A percentile compares a stretch with the other conserved stretches of the same genome.
Evolutionary conservation across 2,329 filamentous ascomycete genomes (phyloP).

Genomic region (Diaporthe citri): DNA sequence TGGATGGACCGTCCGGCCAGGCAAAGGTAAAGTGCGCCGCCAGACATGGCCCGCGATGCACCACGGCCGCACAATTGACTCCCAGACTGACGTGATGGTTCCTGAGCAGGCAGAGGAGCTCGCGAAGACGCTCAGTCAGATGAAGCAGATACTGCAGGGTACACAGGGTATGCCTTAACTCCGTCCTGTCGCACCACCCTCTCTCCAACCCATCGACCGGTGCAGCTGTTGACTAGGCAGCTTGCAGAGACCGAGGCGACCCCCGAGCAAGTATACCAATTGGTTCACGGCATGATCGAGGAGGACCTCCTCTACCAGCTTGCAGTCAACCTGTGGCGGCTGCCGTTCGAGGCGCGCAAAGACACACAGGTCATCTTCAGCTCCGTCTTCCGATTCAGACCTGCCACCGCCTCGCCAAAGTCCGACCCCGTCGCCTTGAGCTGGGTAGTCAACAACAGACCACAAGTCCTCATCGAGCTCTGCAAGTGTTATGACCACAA

Average conservation of each 20-base stretch:
- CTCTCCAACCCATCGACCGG: neutral
- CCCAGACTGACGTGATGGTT: slow-evolving; percentile 22
- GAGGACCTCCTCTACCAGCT: slow-evolving; percentile 91
- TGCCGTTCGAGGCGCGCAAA: slow-evolving; percentile 96
- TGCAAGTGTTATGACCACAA: slow-evolving; percentile 91
- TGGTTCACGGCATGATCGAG: slow-evolving; percentile 86
- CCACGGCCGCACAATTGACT: slow-evolving; percentile 23
- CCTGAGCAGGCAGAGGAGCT: slow-evolving; percentile 84
- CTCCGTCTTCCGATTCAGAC: slow-evolving; percentile 91
- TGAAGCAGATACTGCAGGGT: slow-evolving; percentile 94
- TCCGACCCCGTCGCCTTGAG: slow-evolving; percentile 87
- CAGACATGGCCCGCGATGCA: neutral
- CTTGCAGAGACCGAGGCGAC: slow-evolving; percentile 82
- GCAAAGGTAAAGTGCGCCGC: slow-evolving; percentile 52
- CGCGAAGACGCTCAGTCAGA: slow-evolving; percentile 84
- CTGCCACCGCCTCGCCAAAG: slow-evolving; percentile 73
- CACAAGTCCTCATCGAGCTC: slow-evolving; percentile 87
- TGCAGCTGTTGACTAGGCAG: slow-evolving; percentile 24
- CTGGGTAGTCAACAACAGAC: slow-evolving; percentile 87
- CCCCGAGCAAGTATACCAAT: slow-evolving; percentile 88
- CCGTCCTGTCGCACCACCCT: neutral
- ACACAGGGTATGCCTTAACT: slow-evolving; percentile 76
- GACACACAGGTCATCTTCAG: slow-evolving; percentile 97
- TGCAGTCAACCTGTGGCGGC: slow-evolving; percentile 82
- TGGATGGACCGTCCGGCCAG: slow-evolving; percentile 58